phyloP scores from a whole-genome alignment of 192 early-diverging fungal species.

The Podila verticillata region DNA sequence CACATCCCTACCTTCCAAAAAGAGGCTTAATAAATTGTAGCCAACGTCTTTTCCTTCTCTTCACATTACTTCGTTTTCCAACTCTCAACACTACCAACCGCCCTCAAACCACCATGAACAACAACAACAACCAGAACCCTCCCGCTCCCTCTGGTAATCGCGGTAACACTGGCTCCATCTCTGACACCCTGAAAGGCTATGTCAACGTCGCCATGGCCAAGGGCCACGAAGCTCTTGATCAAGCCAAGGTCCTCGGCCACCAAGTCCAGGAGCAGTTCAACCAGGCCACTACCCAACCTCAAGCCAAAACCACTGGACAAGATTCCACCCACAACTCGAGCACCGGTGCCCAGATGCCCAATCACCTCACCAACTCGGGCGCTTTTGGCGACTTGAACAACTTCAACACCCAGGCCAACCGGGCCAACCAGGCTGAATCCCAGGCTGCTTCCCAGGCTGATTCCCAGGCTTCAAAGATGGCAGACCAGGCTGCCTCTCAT shows the following conservation, averaged over 20 bases:
- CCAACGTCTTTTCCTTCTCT: no score
- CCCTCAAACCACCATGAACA: not conserved
- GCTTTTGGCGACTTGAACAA: conserved; percentile 30
- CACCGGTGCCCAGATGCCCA: not conserved
- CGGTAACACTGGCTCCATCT: conserved; percentile 11
- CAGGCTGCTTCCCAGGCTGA: conserved; percentile 1
- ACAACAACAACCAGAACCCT: not conserved
- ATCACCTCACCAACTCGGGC: not conserved
- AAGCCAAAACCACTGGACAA: not conserved
- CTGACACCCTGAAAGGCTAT: conserved; percentile 32
- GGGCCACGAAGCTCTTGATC: conserved; percentile 22
- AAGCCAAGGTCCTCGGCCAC: conserved; percentile 15
- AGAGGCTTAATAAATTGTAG: no score
- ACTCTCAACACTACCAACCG: no score
- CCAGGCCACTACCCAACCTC: conserved; percentile 8
- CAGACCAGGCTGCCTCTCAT: not conserved
- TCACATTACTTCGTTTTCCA: no score
- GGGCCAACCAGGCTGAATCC: not conserved
- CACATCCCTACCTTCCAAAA: no score
- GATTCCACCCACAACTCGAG: not conserved
- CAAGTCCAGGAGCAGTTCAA: conserved; percentile 25
- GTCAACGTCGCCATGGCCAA: conserved; percentile 23
- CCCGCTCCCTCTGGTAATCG: not conserved
- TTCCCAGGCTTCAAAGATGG: not conserved
- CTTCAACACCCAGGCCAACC: conserved; percentile 18